These are phyloP conservation scores for Fusarium goolgardi DNA, from an alignment of 2,329 filamentous ascomycete genomes.

Conservation along the genomic window DNA sequence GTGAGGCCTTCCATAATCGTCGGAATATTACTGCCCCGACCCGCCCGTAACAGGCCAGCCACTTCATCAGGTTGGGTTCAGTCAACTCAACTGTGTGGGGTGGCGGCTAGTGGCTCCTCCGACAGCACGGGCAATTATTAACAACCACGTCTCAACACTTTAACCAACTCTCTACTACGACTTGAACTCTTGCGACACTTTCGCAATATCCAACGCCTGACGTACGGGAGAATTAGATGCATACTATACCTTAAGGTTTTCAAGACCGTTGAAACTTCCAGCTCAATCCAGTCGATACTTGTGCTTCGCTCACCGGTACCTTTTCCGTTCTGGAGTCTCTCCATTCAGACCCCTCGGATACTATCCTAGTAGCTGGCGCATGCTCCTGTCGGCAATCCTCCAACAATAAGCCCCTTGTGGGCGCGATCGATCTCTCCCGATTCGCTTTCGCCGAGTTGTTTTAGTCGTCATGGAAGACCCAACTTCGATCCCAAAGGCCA, in stretches of 20 bases:
- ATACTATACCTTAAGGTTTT: background rate
- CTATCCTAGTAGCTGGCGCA: constrained; percentile 31
- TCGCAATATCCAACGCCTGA: background rate
- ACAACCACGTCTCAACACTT: constrained; percentile 46
- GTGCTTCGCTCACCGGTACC: constrained; percentile 1
- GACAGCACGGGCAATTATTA: constrained; percentile 34
- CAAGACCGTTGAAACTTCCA: background rate
- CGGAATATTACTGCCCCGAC: constrained; percentile 32
- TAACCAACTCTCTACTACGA: constrained; percentile 5
- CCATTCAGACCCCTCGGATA: constrained; percentile 25
- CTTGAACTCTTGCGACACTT: constrained; percentile 12
- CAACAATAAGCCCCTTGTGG: constrained; percentile 48
- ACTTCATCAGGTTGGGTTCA: constrained; percentile 12
- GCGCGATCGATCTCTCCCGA: constrained; percentile 42
- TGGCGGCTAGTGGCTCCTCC: constrained; percentile 41
- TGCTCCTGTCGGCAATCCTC: constrained; percentile 33
- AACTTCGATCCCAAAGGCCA: constrained; percentile 37
- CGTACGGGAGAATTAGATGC: background rate
- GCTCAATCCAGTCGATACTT: background rate
- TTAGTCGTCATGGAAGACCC: constrained; percentile 45
- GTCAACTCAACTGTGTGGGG: constrained; percentile 28
- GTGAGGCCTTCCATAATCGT: constrained; percentile 26
- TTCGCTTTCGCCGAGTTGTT: constrained; percentile 33
- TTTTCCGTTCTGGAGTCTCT: constrained; percentile 12
- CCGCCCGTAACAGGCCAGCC: background rate